Percentiles rank a stretch among this genome's conserved stretches.
phyloP scores from a whole-genome alignment of 2,329 filamentous ascomycete species.

The Dactylellina haptotyla region DNA sequence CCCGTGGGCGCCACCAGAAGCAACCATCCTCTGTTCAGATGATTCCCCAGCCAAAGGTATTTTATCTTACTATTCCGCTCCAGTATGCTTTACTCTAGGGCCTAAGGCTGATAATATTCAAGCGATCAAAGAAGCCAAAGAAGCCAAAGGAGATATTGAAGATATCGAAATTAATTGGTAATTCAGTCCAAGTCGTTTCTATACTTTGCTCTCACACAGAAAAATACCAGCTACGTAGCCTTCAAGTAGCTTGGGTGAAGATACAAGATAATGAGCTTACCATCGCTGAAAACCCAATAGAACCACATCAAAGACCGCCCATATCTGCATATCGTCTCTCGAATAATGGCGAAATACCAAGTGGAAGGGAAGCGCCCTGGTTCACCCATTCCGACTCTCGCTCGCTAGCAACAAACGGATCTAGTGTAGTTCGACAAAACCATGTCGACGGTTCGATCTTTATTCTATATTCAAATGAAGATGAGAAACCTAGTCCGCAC shows the following conservation, averaged over 20 bases:
- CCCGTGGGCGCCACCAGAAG: constrained; percentile 10
- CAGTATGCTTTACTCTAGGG: too few species aligned
- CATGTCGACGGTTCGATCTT: too few species aligned
- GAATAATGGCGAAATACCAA: background rate
- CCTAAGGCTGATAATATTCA: too few species aligned
- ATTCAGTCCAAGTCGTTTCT: constrained; percentile 16
- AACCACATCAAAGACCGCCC: background rate
- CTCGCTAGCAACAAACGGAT: too few species aligned
- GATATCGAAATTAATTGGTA: background rate
- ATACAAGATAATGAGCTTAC: constrained; percentile 19
- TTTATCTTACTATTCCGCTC: too few species aligned
- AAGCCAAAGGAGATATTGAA: background rate
- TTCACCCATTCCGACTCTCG: background rate
- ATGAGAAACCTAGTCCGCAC: constrained; percentile 31
- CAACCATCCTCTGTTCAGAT: constrained; percentile 20
- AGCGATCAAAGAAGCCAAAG: constrained; percentile 15
- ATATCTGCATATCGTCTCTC: background rate
- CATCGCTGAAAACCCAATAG: constrained; percentile 1
- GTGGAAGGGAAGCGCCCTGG: background rate
- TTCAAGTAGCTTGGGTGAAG: constrained; percentile 32
- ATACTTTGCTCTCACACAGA: constrained; percentile 29
- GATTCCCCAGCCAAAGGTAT: constrained; percentile 47
- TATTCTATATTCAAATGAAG: constrained; percentile 34
- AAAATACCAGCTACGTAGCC: constrained; percentile 23
- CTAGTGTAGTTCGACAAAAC: too few species aligned